phyloP scores from a whole-genome alignment of 306 rosid genomes.

The Fragaria vesca region DNA sequence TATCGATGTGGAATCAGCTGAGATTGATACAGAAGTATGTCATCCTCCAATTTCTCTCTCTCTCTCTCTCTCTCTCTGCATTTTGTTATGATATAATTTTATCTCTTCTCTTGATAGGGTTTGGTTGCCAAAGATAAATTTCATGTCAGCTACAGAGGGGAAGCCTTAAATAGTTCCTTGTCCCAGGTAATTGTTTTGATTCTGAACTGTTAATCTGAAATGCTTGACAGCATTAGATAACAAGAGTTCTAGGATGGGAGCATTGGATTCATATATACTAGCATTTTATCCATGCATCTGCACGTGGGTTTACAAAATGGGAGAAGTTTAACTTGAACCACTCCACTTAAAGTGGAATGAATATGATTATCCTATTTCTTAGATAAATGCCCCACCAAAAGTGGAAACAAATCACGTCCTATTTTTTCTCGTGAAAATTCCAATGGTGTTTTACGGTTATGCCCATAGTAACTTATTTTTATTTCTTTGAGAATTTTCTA shows the following conservation, averaged over 20 bases:
- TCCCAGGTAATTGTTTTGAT: slow-evolving; percentile 60
- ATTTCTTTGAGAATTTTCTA: no score
- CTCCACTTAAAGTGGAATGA: no score
- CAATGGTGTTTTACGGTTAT: no score
- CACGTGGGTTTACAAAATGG: no score
- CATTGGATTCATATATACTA: background rate
- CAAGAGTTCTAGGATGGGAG: background rate
- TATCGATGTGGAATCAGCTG: slow-evolving; percentile 94
- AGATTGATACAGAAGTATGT: slow-evolving; percentile 86
- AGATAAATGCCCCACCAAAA: no score
- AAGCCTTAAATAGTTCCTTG: slow-evolving; percentile 72
- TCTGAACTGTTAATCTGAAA: background rate
- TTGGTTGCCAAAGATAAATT: slow-evolving; percentile 91
- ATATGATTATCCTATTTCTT: no score
- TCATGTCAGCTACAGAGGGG: slow-evolving; percentile 89
- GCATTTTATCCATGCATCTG: no score
- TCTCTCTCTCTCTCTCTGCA: slow-evolving; percentile 6
- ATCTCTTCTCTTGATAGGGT: slow-evolving; percentile 52
- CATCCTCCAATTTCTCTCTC: background rate
- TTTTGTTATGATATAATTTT: slow-evolving; percentile 18
- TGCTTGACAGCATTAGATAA: background rate
- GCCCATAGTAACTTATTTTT: no score
- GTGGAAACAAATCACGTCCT: no score
- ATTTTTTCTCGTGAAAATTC: no score
- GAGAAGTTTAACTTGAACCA: no score